Conservation (phyloP, 306 rosid genomes). For the Vigna trinervia region DNA sequence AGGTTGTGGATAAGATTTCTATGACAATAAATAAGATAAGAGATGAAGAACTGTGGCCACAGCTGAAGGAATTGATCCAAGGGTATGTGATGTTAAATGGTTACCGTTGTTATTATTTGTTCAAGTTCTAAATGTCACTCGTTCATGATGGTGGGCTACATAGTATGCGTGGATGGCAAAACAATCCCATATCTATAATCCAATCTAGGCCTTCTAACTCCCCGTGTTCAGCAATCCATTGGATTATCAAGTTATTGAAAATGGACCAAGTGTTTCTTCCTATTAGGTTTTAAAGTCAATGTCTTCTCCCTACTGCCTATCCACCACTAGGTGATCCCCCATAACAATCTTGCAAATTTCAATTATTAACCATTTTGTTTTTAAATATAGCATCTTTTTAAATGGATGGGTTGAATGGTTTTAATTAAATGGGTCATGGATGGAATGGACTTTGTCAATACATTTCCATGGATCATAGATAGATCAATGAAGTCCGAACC, state of each 20-base stretch:
- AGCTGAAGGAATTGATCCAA: slow-evolving; percentile 76
- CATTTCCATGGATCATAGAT: background rate
- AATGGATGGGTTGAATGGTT: slow-evolving; percentile 1
- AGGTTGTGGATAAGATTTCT: slow-evolving; percentile 89
- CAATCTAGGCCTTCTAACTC: background rate
- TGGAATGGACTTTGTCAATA: background rate
- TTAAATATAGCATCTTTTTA: background rate
- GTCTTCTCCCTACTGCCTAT: background rate
- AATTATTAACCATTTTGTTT: background rate
- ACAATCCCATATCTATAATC: background rate
- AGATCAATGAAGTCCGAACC: background rate
- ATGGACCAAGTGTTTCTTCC: background rate
- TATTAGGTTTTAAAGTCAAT: background rate
- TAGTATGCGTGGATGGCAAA: background rate
- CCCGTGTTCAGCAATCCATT: background rate
- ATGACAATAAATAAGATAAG: slow-evolving; percentile 87
- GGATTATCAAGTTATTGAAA: background rate
- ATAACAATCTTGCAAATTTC: background rate
- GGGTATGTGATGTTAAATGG: slow-evolving; percentile 66
- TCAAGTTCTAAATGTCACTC: slow-evolving; percentile 18
- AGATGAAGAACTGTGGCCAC: slow-evolving; percentile 98
- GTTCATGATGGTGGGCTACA: background rate
- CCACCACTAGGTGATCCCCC: background rate
- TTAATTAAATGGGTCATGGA: background rate
- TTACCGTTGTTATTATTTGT: slow-evolving; percentile 32